Percentiles rank a stretch among this genome's conserved stretches.
Conservation (phyloP, 805 yeast genomes). For the Wickerhamiella australiensis region DNA sequence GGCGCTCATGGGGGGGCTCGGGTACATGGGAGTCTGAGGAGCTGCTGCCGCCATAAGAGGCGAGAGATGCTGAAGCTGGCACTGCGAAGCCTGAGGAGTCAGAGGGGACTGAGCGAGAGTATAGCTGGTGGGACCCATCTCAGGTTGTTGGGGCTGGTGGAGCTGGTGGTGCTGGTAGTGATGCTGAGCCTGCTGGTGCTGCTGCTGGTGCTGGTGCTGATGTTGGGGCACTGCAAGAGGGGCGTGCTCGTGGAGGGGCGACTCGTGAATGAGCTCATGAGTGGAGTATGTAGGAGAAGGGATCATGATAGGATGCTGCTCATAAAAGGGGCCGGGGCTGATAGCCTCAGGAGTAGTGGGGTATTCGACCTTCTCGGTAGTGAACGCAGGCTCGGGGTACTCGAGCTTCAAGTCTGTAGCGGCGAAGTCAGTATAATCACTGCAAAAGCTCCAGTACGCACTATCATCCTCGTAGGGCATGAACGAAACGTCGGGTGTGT, state of each 20-base stretch:
- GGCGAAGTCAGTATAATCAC: slow-evolving; percentile 6
- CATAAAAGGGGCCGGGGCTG: slow-evolving; percentile 1
- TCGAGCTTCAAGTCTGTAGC: background rate
- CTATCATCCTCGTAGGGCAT: slow-evolving; percentile 6
- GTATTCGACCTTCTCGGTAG: background rate
- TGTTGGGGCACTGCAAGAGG: background rate
- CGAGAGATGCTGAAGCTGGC: background rate
- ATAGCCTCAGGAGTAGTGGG: slow-evolving; percentile 3
- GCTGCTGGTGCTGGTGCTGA: background rate
- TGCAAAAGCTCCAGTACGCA: slow-evolving; percentile 11
- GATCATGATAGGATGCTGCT: background rate
- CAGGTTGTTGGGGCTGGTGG: too few species aligned
- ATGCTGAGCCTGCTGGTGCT: too few species aligned
- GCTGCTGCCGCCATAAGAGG: background rate
- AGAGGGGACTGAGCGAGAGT: background rate
- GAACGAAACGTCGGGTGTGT: background rate
- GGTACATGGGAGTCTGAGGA: background rate
- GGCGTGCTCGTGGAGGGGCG: background rate
- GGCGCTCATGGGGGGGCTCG: background rate
- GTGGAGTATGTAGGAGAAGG: background rate
- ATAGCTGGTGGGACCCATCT: too few species aligned
- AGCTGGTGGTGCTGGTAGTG: too few species aligned
- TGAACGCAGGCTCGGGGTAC: background rate
- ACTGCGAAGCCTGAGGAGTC: background rate
- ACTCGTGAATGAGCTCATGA: background rate